These are phyloP conservation scores for Cardamine occulta DNA, from an alignment of 345 rosid species.

Conservation along the genomic window DNA sequence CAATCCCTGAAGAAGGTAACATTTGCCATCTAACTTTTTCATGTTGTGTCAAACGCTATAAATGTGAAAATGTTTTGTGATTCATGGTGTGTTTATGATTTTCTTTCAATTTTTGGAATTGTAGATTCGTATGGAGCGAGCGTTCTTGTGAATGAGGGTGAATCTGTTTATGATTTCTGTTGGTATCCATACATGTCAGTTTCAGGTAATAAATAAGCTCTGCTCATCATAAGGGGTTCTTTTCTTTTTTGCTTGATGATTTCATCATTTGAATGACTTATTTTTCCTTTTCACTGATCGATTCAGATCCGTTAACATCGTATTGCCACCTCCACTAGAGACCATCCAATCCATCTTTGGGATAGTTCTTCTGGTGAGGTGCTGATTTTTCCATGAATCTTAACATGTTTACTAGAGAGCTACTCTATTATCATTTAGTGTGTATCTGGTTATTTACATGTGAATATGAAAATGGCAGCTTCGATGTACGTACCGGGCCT, in stretches of 20 bases:
- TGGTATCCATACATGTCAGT: slow-evolving; percentile 96
- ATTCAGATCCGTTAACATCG: slow-evolving; percentile 80
- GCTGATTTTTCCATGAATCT: slow-evolving; percentile 30
- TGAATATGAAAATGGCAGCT: slow-evolving; percentile 58
- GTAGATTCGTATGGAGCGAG: slow-evolving; percentile 79
- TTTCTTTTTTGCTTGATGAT: slow-evolving; percentile 26
- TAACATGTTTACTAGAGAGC: not conserved
- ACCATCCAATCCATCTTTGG: slow-evolving; percentile 99
- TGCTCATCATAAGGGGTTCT: not conserved
- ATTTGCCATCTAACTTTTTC: not conserved
- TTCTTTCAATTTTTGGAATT: slow-evolving; percentile 7
- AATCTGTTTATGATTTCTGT: slow-evolving; percentile 88
- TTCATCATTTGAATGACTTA: slow-evolving; percentile 27
- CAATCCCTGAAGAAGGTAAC: slow-evolving; percentile 39
- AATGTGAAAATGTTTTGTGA: not conserved
- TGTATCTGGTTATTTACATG: slow-evolving; percentile 21
- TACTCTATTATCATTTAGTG: slow-evolving; percentile 17
- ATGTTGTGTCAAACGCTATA: slow-evolving; percentile 14
- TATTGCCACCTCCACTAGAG: slow-evolving; percentile 83
- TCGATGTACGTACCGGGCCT: slow-evolving; percentile 95
- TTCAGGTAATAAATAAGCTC: slow-evolving; percentile 58
- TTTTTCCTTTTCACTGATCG: slow-evolving; percentile 15
- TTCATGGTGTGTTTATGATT: not conserved
- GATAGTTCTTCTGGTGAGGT: slow-evolving; percentile 95
- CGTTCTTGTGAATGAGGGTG: slow-evolving; percentile 78